Percentiles rank a stretch among this genome's conserved stretches.
Evolutionary conservation across 129 eudicot genomes (phyloP).

Genomic region (Scalesia atractyloides): DNA sequence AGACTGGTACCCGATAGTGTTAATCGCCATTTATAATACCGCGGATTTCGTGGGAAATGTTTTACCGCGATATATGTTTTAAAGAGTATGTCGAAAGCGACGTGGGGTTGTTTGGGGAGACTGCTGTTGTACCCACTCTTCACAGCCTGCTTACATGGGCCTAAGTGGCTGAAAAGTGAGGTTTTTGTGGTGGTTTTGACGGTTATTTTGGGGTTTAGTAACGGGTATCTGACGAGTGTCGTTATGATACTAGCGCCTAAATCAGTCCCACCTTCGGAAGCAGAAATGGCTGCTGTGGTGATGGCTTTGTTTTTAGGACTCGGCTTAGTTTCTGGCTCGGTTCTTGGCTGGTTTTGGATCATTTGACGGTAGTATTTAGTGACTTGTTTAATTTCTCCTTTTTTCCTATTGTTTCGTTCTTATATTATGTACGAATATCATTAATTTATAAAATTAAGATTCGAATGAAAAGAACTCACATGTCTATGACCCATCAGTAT

Average conservation of each 20-base stretch:
- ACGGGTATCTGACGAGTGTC: conserved; percentile 86
- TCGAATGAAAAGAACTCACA: too few species aligned
- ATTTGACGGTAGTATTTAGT: conserved; percentile 32
- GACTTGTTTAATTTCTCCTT: conserved; percentile 6
- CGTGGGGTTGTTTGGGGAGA: conserved; percentile 70
- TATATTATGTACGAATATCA: conserved; percentile 8
- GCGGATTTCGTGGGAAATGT: conserved; percentile 74
- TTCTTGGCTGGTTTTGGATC: conserved; percentile 84
- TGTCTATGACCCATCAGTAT: too few species aligned
- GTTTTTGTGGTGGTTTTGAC: conserved; percentile 60
- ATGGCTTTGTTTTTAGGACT: conserved; percentile 77
- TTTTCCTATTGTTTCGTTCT: conserved; percentile 6
- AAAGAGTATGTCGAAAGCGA: conserved; percentile 49
- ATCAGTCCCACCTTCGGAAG: conserved; percentile 57
- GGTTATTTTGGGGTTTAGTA: conserved; percentile 67
- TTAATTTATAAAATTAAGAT: too few species aligned
- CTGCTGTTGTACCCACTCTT: conserved; percentile 69
- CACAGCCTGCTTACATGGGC: conserved; percentile 69
- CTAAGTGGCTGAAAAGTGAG: conserved; percentile 72
- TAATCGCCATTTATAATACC: conserved; percentile 57
- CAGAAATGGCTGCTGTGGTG: conserved; percentile 76
- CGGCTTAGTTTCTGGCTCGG: conserved; percentile 81
- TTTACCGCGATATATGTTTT: conserved; percentile 52
- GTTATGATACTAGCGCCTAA: conserved; percentile 82
- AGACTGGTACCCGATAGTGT: conserved; percentile 83